phyloP scores from a whole-genome alignment of 345 rosid species.

The Iberis pinnata region DNA sequence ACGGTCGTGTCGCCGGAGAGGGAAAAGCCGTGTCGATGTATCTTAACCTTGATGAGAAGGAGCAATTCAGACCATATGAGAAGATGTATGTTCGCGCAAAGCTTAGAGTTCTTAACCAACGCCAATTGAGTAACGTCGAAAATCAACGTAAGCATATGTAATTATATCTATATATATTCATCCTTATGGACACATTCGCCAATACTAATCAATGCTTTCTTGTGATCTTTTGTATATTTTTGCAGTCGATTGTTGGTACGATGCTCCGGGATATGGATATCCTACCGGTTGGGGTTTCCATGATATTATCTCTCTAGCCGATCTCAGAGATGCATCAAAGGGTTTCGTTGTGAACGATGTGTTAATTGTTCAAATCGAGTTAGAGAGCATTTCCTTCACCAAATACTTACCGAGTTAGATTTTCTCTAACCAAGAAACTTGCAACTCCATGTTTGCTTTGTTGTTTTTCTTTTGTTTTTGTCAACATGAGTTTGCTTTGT shows the following conservation, averaged over 20 bases:
- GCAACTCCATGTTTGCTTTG: neutral
- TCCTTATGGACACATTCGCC: neutral
- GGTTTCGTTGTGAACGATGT: conserved; percentile 16
- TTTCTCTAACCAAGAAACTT: neutral
- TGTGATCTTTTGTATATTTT: neutral
- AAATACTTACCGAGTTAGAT: conserved; percentile 9
- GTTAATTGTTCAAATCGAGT: conserved; percentile 7
- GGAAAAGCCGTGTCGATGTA: conserved; percentile 6
- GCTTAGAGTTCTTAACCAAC: conserved; percentile 14
- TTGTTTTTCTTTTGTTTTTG: too few relatives aligned
- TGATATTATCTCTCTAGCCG: neutral
- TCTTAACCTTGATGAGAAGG: neutral
- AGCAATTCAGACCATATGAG: conserved; percentile 14
- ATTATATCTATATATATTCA: neutral
- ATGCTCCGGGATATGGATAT: neutral
- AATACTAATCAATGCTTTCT: neutral
- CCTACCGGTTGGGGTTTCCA: conserved; percentile 5
- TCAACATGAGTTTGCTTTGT: neutral
- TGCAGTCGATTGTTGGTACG: conserved; percentile 4
- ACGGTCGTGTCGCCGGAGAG: neutral
- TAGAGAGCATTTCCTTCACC: conserved; percentile 15
- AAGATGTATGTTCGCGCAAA: conserved; percentile 17
- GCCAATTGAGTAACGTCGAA: neutral
- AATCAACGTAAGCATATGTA: neutral
- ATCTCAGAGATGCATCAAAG: conserved; percentile 13